Evolutionary conservation across 306 rosid species (phyloP), one percentile per base, ranked within the genome.

Genomic region (Medicago arabica): DNA sequence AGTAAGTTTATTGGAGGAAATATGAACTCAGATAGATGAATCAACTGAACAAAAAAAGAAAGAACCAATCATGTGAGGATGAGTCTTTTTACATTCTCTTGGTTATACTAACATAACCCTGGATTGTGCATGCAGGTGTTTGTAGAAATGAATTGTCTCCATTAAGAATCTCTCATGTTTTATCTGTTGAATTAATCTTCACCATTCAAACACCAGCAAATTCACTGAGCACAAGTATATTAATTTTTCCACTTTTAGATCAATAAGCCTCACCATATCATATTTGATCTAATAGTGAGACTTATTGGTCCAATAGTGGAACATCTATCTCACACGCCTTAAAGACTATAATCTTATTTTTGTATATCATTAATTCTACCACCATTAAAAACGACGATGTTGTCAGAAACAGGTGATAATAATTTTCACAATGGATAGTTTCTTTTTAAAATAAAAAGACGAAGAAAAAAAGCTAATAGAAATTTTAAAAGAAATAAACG

Each of bases 401-500:
- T 28, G 31, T 3, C 66, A 46, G 39, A 25, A 54, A 14, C 18
- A 46, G 21, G 64, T 64, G 68, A 31, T 69, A 53, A 72, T 57
- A 38, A 46, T 69, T 60, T 68, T 74, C 41, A 39, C 47, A 59
- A 34, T 9, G 31, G 67, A 19, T n/a, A 49, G 25, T 31, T 31
- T 31, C 9, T 51, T 57, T 70, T 38, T 19, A 28, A 78, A 71
- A 51, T 12, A 15, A 46, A 53, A 49, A 5, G 19, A 66, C 3
- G 1, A 6, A 17, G 2, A 39, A 4, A 10, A 4, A 18, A 47
- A 15, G 36, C 9, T 2, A 39, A 15, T 36, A 38, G 68, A 59
- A 49, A 28, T 15, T 14, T 10, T 0, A 5, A 71, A 12, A 59
- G 39, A 12, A 74, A 78, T n/a, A 36, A 72, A 75, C 21, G 72